Conservation (phyloP, 2,329 filamentous ascomycete genomes). For the Sclerotinia trifoliorum region DNA sequence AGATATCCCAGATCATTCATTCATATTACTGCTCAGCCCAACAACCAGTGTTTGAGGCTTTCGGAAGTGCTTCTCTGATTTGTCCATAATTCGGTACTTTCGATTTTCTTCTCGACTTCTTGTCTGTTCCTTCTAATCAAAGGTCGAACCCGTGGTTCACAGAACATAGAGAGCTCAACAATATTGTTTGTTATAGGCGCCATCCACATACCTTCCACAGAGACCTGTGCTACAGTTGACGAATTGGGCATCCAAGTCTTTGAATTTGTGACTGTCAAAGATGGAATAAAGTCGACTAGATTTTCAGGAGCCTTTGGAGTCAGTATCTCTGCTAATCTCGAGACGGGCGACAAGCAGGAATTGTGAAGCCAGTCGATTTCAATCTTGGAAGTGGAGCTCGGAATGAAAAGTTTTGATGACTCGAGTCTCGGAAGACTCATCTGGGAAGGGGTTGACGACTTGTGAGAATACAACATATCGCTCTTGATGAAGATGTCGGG, state of each 20-base stretch:
- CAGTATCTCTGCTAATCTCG: background rate
- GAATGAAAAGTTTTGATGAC: slow-evolving; percentile 1
- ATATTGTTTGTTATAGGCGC: background rate
- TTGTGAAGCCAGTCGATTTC: slow-evolving; percentile 12
- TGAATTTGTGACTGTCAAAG: background rate
- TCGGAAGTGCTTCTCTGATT: slow-evolving; percentile 24
- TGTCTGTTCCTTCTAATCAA: slow-evolving; percentile 31
- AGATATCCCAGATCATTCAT: background rate
- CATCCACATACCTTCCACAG: slow-evolving; percentile 28
- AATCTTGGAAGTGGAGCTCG: background rate
- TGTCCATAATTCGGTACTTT: slow-evolving; percentile 31
- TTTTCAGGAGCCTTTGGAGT: background rate
- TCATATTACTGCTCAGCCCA: slow-evolving; percentile 16
- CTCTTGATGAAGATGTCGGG: slow-evolving; percentile 10
- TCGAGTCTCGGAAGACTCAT: background rate
- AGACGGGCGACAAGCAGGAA: background rate
- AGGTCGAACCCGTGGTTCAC: slow-evolving; percentile 25
- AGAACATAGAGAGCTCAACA: slow-evolving; percentile 22
- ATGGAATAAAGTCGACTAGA: background rate
- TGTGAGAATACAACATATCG: background rate
- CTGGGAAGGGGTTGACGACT: background rate
- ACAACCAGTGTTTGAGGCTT: slow-evolving; percentile 32
- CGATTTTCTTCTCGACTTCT: slow-evolving; percentile 22
- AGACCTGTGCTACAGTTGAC: slow-evolving; percentile 1
- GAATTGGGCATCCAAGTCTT: slow-evolving; percentile 22